These are phyloP conservation scores for Pycnococcus provasolii DNA, from an alignment of 139 green algal genomes.

Conservation along the genomic window DNA sequence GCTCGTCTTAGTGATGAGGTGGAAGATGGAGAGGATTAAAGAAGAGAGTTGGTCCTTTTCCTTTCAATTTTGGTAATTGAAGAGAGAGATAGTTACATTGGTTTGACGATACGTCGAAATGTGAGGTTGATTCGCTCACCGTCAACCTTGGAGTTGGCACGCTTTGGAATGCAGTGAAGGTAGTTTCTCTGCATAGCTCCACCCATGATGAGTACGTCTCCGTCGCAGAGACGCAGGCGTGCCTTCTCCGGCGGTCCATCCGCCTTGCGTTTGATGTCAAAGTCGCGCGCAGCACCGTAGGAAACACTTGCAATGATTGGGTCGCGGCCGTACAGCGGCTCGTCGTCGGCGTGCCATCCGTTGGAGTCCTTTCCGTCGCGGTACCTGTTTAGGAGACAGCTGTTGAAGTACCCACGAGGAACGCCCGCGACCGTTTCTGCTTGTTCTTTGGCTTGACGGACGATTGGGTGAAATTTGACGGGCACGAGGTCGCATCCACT, in stretches of 20 bases:
- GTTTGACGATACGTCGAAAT: not conserved
- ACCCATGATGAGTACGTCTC: not conserved
- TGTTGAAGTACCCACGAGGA: not conserved
- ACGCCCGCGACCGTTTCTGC: too few relatives aligned
- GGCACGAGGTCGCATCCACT: too few relatives aligned
- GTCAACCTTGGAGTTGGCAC: not conserved
- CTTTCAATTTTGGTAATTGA: too few relatives aligned
- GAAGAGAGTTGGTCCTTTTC: too few relatives aligned
- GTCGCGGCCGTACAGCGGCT: conserved; percentile 1
- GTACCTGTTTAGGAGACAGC: conserved; percentile 8
- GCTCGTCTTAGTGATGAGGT: too few relatives aligned
- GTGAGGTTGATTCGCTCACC: conserved; percentile 5
- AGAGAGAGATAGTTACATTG: too few relatives aligned
- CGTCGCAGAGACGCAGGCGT: not conserved
- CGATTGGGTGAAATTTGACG: too few relatives aligned
- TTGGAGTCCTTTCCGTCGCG: conserved; percentile 6
- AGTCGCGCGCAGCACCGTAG: not conserved
- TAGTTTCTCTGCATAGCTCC: not conserved
- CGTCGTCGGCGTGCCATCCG: conserved; percentile 8
- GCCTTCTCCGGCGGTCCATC: not conserved
- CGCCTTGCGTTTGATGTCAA: not conserved
- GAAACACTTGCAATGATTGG: not conserved
- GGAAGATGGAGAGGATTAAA: too few relatives aligned
- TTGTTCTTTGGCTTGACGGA: too few relatives aligned
- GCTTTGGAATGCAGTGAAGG: not conserved